phyloP scores from a whole-genome alignment of 768 basidiomycete species.

The Naganishia randhawae region DNA sequence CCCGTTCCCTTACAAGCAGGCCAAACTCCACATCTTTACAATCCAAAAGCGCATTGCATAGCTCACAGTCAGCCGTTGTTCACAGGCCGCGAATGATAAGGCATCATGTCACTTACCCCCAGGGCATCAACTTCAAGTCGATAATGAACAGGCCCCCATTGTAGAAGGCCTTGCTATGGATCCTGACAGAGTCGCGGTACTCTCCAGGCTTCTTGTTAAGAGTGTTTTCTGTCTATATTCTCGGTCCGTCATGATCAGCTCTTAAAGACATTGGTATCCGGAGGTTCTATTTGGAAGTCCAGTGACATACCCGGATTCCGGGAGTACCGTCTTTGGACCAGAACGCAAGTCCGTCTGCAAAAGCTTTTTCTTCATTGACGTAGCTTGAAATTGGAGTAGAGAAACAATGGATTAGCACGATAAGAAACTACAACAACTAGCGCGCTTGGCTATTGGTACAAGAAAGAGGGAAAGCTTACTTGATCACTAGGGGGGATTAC shows the following conservation, averaged over 20 bases:
- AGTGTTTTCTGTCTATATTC: slow-evolving; percentile 43
- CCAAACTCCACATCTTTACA: slow-evolving; percentile 47
- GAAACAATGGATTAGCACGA: too few relatives aligned
- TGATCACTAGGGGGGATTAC: not conserved
- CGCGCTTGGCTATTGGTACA: too few relatives aligned
- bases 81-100: too few relatives aligned
- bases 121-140: slow-evolving; percentile 46
- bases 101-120: slow-evolving; percentile 30
- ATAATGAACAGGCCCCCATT: slow-evolving; percentile 46
- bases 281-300: not conserved
- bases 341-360: slow-evolving; percentile 41
- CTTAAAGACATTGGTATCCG: not conserved
- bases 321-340: slow-evolving; percentile 42
- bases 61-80: not conserved
- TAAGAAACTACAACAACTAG: too few relatives aligned
- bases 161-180: slow-evolving; percentile 41
- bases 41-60: not conserved
- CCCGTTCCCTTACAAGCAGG: slow-evolving; percentile 44
- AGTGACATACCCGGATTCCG: slow-evolving; percentile 43
- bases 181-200: slow-evolving; percentile 39
- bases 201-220: slow-evolving; percentile 27
- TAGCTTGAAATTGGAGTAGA: slow-evolving; percentile 40
- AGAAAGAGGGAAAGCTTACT: not conserved
- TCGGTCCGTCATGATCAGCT: not conserved
- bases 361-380: slow-evolving; percentile 37